A percentile compares a stretch with the other conserved stretches of the same genome.
phyloP scores from a whole-genome alignment of 345 rosid species.

The Dovyalis caffra region DNA sequence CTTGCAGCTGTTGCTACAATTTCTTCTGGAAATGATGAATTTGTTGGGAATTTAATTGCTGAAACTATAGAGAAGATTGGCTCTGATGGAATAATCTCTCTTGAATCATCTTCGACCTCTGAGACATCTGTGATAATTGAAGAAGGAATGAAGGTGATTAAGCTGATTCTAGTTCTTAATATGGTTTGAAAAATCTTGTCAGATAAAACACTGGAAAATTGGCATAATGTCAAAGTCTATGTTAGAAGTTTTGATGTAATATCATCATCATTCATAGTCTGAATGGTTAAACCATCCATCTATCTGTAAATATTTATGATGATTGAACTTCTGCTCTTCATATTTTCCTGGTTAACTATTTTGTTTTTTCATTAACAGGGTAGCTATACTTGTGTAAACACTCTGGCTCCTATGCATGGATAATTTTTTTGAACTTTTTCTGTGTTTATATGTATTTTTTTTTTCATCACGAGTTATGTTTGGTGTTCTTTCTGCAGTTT shows the following conservation, averaged over 20 bases:
- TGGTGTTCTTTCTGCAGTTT: constrained; percentile 41
- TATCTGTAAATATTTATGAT: neutral
- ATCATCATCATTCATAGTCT: neutral
- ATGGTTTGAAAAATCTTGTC: neutral
- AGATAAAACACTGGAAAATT: neutral
- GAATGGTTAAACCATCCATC: neutral
- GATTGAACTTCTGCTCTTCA: neutral
- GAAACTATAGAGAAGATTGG: constrained; percentile 79
- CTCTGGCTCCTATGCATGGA: neutral
- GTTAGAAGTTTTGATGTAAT: neutral
- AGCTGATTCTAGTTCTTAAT: constrained; percentile 3
- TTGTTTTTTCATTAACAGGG: neutral
- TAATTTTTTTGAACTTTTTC: neutral
- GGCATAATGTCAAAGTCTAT: neutral
- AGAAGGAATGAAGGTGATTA: constrained; percentile 84
- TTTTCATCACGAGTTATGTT: neutral
- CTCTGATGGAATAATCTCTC: constrained; percentile 74
- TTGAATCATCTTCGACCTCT: constrained; percentile 70
- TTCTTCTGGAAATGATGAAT: constrained; percentile 90
- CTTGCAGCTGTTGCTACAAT: constrained; percentile 81
- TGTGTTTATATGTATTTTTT: neutral
- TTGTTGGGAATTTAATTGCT: constrained; percentile 61
- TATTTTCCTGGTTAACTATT: neutral
- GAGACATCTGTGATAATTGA: constrained; percentile 69
- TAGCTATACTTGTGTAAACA: neutral